Conservation (phyloP, 441 rosid species). For the Pelargonium myrrhifolium region DNA sequence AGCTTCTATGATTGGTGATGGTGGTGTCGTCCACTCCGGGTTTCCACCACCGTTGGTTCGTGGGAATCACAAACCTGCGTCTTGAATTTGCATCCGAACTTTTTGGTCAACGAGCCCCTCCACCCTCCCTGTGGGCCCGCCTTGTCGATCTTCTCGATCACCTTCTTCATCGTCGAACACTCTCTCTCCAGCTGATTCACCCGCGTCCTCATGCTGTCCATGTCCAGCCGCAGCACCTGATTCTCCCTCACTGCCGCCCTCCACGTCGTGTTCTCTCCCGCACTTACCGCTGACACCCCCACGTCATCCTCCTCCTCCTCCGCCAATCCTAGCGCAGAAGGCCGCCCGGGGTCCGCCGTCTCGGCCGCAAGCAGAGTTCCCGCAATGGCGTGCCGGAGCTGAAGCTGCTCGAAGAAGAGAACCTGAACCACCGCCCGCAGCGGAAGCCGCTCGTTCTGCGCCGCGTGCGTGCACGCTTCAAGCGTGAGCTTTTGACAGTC, state of each 20-base stretch:
- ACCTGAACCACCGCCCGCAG: conserved; percentile 68
- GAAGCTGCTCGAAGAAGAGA: conserved; percentile 66
- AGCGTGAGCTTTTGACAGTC: conserved; percentile 64
- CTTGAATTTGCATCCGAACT: conserved; percentile 78
- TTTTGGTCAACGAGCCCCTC: conserved; percentile 48
- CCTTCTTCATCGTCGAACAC: conserved; percentile 81
- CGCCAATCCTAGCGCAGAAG: conserved; percentile 14
- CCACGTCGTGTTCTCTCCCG: conserved; percentile 37
- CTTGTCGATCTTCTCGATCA: conserved; percentile 62
- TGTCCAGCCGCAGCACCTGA: conserved; percentile 83
- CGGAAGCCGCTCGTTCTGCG: conserved; percentile 69
- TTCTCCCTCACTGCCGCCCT: conserved; percentile 77
- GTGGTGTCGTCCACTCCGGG: conserved; percentile 35
- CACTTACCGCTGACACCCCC: background rate
- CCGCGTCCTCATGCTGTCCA: conserved; percentile 96
- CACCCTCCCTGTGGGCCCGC: conserved; percentile 27
- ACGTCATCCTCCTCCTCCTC: conserved; percentile 11
- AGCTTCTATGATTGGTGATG: conserved; percentile 22
- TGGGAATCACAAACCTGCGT: conserved; percentile 93
- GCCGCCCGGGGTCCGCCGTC: conserved; percentile 10
- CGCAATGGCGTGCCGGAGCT: conserved; percentile 63
- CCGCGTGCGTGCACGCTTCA: conserved; percentile 78
- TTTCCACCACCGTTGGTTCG: conserved; percentile 49
- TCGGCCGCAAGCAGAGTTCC: conserved; percentile 72
- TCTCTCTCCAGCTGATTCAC: conserved; percentile 78